Evolutionary conservation across 176 grass and related monocot species (phyloP).

Genomic region (Sorghum bicolor): DNA sequence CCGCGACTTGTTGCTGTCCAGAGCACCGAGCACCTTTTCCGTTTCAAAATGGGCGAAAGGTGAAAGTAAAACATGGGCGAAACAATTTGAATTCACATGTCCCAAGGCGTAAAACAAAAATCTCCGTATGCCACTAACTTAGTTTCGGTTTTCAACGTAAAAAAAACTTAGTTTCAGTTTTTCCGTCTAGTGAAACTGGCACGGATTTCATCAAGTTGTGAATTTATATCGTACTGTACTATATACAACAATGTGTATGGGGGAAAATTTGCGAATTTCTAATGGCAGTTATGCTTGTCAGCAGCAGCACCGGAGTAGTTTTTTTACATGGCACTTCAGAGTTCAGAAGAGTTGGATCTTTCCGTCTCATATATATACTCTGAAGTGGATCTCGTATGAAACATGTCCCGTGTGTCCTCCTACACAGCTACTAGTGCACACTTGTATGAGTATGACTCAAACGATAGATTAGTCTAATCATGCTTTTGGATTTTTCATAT

Average conservation of each 20-base stretch:
- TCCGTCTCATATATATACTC: background rate
- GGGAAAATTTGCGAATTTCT: background rate
- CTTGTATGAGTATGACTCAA: background rate
- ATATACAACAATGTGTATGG: background rate
- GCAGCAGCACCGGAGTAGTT: too few species aligned
- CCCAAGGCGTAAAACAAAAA: background rate
- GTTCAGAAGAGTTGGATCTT: background rate
- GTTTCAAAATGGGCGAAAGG: conserved; percentile 9
- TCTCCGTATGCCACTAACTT: background rate
- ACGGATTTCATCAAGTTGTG: background rate
- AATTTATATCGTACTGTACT: background rate
- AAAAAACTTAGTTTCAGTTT: too few species aligned
- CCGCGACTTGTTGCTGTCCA: background rate
- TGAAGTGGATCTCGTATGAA: conserved; percentile 2
- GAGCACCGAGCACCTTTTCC: background rate
- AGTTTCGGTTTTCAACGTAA: too few species aligned
- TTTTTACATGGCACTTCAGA: background rate
- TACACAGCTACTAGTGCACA: background rate
- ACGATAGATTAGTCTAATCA: background rate
- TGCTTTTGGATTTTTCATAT: background rate
- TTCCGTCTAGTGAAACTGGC: too few species aligned
- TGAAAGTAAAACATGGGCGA: conserved; percentile 15
- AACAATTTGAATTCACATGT: conserved; percentile 15
- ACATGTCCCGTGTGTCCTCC: conserved; percentile 8
- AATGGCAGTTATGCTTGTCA: background rate